These are phyloP conservation scores for Rhynchosporium agropyri DNA, from an alignment of 2,329 filamentous ascomycete species.

Conservation along the genomic window DNA sequence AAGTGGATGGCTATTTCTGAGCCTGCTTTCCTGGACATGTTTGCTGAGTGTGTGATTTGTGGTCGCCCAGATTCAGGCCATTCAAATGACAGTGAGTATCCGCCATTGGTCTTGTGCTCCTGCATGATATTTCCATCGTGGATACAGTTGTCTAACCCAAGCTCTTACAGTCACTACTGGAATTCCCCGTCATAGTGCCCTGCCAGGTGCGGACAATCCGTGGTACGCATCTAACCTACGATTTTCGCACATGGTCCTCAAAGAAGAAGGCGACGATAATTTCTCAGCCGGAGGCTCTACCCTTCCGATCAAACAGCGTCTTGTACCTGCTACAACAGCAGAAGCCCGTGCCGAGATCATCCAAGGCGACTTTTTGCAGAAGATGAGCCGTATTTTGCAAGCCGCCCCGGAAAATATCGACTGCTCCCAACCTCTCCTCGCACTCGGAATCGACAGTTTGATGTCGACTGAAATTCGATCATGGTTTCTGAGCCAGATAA, in stretches of 20 bases:
- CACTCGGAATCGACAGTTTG: conserved; percentile 42
- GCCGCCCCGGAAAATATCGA: conserved; percentile 40
- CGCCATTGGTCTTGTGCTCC: neutral
- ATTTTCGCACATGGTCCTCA: conserved; percentile 24
- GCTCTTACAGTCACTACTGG: conserved; percentile 16
- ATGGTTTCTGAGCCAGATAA: conserved; percentile 52
- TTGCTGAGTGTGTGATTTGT: conserved; percentile 23
- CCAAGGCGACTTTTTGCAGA: conserved; percentile 34
- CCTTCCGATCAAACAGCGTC: conserved; percentile 23
- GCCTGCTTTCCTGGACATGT: conserved; percentile 25
- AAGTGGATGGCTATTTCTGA: conserved; percentile 27
- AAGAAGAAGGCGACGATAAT: conserved; percentile 21
- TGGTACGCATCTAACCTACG: conserved; percentile 25
- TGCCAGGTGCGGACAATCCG: conserved; percentile 22
- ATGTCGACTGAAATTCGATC: conserved; percentile 39
- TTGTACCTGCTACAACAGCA: conserved; percentile 12
- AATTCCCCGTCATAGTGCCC: conserved; percentile 22
- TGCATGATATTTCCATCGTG: neutral
- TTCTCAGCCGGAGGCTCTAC: conserved; percentile 39
- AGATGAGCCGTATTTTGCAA: conserved; percentile 31
- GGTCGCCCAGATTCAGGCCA: conserved; percentile 21
- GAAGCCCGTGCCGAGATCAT: conserved; percentile 21
- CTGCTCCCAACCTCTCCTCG: conserved; percentile 25
- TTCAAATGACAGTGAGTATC: conserved; percentile 18
- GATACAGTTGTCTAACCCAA: neutral